Conservation (phyloP, 2,329 filamentous ascomycete species). For the Coniochaeta pulveracea region DNA sequence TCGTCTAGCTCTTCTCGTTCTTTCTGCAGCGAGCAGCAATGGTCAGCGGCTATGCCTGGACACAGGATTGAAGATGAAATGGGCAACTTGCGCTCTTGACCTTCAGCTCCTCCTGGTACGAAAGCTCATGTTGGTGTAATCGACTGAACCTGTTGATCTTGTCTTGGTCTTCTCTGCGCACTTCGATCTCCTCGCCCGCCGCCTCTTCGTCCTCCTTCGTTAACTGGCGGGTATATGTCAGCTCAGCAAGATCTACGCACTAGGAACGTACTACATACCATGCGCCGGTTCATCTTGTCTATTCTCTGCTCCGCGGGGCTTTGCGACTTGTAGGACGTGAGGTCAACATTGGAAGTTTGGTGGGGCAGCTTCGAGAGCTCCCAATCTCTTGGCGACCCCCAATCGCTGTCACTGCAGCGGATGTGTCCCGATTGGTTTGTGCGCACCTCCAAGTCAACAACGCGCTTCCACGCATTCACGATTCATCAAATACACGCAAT, state of each 20-base stretch:
- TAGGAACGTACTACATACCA: constrained; percentile 30
- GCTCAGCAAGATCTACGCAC: background rate
- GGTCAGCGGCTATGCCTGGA: constrained; percentile 12
- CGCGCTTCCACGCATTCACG: too few species aligned
- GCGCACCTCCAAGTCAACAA: too few species aligned
- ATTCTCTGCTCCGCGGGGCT: background rate
- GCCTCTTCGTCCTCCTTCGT: constrained; percentile 85
- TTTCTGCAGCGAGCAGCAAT: constrained; percentile 48
- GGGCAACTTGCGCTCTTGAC: constrained; percentile 51
- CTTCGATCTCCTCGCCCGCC: constrained; percentile 73
- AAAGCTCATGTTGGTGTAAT: constrained; percentile 74
- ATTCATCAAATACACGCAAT: too few species aligned
- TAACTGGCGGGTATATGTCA: constrained; percentile 45
- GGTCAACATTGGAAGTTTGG: background rate
- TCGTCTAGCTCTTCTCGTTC: constrained; percentile 98
- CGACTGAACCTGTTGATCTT: constrained; percentile 98
- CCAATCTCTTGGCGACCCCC: too few species aligned
- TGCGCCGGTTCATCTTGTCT: constrained; percentile 40
- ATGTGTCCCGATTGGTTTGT: too few species aligned
- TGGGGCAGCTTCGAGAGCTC: background rate
- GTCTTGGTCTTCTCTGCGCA: constrained; percentile 93
- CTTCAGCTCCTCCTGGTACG: constrained; percentile 70
- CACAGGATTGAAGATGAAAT: background rate
- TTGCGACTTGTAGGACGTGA: constrained; percentile 3
- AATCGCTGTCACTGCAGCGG: too few species aligned